phyloP scores from a whole-genome alignment of 768 basidiomycete species.

The Lactarius sanguifluus region DNA sequence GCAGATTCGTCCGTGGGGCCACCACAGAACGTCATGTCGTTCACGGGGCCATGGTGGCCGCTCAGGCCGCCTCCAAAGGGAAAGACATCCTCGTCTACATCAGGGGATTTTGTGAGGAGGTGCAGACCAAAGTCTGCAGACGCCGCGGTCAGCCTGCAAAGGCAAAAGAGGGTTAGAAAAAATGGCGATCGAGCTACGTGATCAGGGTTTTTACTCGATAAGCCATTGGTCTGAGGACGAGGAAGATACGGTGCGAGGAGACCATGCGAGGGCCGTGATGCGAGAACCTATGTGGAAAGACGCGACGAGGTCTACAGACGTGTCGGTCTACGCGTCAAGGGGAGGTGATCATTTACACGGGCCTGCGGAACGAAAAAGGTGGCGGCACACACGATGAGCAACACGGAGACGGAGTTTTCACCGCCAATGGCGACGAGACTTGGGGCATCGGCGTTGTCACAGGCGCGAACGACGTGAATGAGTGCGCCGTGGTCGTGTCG shows the following conservation, averaged over 20 bases:
- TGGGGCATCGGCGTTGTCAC: constrained; percentile 57
- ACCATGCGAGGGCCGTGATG: constrained; percentile 78
- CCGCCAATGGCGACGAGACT: constrained; percentile 76
- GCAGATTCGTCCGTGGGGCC: constrained; percentile 65
- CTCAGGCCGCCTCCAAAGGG: constrained; percentile 78
- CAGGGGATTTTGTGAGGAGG: constrained; percentile 57
- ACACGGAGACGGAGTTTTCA: constrained; percentile 67
- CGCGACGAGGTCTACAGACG: constrained; percentile 53
- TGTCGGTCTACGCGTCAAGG: constrained; percentile 40
- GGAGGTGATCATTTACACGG: constrained; percentile 23
- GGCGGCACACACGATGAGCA: constrained; percentile 54
- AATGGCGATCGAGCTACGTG: constrained; percentile 5
- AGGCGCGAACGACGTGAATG: constrained; percentile 62
- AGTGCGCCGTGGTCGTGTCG: constrained; percentile 58
- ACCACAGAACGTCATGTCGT: constrained; percentile 78
- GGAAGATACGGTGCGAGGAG: constrained; percentile 66
- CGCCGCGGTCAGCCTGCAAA: constrained; percentile 62
- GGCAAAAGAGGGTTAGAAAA: constrained; percentile 4
- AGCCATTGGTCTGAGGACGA: constrained; percentile 63
- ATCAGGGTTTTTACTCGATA: constrained; percentile 53
- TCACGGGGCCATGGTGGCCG: constrained; percentile 77
- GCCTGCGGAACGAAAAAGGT: constrained; percentile 10
- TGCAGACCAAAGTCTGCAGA: constrained; percentile 69
- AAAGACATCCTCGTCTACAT: constrained; percentile 53
- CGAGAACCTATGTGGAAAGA: constrained; percentile 72